Conservation (phyloP, 2,329 filamentous ascomycete genomes). For the Colletotrichum karsti region DNA sequence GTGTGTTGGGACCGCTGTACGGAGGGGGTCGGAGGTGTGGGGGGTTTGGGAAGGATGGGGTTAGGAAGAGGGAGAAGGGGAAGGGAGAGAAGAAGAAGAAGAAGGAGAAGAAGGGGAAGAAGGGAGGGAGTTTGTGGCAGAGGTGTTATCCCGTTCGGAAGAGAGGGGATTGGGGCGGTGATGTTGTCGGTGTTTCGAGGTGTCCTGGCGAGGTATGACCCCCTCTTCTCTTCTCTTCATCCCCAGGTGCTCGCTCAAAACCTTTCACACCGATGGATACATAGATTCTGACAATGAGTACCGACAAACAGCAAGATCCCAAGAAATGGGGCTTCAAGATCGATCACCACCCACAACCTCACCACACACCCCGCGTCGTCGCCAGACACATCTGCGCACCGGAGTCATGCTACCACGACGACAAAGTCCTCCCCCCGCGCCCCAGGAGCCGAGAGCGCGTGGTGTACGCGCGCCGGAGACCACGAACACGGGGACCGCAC, state of each 20-base stretch:
- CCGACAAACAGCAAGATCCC: conserved; percentile 3
- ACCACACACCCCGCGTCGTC: background rate
- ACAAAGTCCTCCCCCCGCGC: no score
- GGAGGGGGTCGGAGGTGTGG: background rate
- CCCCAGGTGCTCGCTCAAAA: no score
- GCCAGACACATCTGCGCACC: background rate
- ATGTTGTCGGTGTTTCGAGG: conserved; percentile 14
- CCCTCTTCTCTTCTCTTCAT: background rate
- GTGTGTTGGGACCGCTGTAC: background rate
- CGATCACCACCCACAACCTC: background rate
- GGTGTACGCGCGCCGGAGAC: no score
- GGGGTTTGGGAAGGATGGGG: background rate
- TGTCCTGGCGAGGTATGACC: conserved; percentile 18
- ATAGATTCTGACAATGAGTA: background rate
- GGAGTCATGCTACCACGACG: background rate
- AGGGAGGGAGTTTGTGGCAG: background rate
- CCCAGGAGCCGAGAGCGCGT: background rate
- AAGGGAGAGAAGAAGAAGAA: background rate
- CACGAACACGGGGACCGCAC: no score
- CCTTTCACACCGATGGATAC: background rate
- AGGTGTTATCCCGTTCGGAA: background rate
- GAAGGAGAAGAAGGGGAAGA: background rate
- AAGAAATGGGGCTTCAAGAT: conserved; percentile 5
- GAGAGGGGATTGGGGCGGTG: conserved; percentile 13
- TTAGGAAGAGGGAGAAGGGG: background rate